A percentile compares a stretch with the other conserved stretches of the same genome.
Evolutionary conservation across 1,139 yeast species (phyloP).

Genomic region (Diutina rugosa): DNA sequence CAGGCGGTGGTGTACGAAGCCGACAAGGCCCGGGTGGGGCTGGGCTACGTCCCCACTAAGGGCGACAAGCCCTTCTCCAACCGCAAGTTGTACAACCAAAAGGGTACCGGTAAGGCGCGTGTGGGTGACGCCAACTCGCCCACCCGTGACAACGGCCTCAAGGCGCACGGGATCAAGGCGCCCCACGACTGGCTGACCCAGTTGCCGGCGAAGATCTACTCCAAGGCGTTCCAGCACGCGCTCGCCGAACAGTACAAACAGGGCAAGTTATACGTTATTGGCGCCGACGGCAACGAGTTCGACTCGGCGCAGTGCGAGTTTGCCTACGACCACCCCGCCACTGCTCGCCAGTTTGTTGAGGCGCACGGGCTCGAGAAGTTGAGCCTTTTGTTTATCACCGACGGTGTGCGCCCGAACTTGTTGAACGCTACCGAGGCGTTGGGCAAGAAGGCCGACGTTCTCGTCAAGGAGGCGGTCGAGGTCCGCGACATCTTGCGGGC

Average conservation of each 20-base stretch:
- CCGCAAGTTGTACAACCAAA: conserved; percentile 74
- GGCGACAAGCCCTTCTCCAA: conserved; percentile 80
- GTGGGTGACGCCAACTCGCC: conserved; percentile 96
- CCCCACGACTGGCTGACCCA: conserved; percentile 83
- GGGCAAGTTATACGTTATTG: conserved; percentile 63
- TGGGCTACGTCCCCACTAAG: conserved; percentile 77
- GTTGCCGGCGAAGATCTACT: conserved; percentile 65
- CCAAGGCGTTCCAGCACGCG: conserved; percentile 68
- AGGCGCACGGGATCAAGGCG: conserved; percentile 82
- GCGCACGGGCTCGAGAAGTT: conserved; percentile 40
- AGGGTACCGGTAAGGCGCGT: conserved; percentile 93
- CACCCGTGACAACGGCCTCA: conserved; percentile 76
- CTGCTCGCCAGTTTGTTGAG: conserved; percentile 46
- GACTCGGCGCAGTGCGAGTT: conserved; percentile 30
- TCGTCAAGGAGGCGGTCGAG: conserved; percentile 68
- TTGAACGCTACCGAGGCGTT: conserved; percentile 35
- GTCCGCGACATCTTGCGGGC: conserved; percentile 81
- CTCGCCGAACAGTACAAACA: conserved; percentile 65
- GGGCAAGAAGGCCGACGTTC: conserved; percentile 44
- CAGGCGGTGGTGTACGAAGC: conserved; percentile 88
- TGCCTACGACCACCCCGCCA: conserved; percentile 30
- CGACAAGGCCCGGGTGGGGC: conserved; percentile 79
- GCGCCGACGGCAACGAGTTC: conserved; percentile 17
- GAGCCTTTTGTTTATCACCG: conserved; percentile 57
- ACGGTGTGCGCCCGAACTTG: conserved; percentile 39